phyloP scores from a whole-genome alignment of 352 stramenopile genomes.

The Pythium sp. region DNA sequence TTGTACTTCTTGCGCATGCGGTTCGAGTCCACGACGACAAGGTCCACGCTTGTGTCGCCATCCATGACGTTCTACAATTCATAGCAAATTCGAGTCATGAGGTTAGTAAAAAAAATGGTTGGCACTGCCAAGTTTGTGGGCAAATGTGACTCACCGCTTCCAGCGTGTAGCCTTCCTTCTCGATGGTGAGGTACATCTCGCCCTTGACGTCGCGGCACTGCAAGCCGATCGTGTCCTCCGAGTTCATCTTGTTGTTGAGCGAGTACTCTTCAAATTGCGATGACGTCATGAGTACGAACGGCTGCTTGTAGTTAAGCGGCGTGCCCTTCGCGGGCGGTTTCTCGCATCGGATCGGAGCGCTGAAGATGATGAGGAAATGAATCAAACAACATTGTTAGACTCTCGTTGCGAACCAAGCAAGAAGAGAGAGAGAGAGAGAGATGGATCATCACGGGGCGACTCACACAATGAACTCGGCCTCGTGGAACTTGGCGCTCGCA shows the following conservation, averaged over 20 bases:
- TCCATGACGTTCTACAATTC: slow-evolving; percentile 37
- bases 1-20: slow-evolving; percentile 72
- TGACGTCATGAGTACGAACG: slow-evolving; percentile 63
- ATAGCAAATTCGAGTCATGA: neutral
- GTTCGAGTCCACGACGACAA: slow-evolving; percentile 72
- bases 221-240: slow-evolving; percentile 53
- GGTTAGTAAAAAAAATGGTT: neutral
- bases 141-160: slow-evolving; percentile 29
- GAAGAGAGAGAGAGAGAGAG: neutral
- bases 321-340: slow-evolving; percentile 46
- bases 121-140: neutral
- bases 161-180: slow-evolving; percentile 48
- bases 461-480: slow-evolving; percentile 74
- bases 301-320: slow-evolving; percentile 58
- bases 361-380: slow-evolving; percentile 1
- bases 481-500: slow-evolving; percentile 32
- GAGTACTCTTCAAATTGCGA: slow-evolving; percentile 63
- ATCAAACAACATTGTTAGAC: neutral
- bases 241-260: slow-evolving; percentile 75
- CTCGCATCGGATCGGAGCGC: slow-evolving; percentile 40
- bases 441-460: slow-evolving; percentile 11
- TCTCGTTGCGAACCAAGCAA: neutral
- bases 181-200: slow-evolving; percentile 67
- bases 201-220: slow-evolving; percentile 52
- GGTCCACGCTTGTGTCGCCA: slow-evolving; percentile 31